These are phyloP conservation scores for Albatrellus ellisii DNA, from an alignment of 768 basidiomycete species.

Conservation along the genomic window DNA sequence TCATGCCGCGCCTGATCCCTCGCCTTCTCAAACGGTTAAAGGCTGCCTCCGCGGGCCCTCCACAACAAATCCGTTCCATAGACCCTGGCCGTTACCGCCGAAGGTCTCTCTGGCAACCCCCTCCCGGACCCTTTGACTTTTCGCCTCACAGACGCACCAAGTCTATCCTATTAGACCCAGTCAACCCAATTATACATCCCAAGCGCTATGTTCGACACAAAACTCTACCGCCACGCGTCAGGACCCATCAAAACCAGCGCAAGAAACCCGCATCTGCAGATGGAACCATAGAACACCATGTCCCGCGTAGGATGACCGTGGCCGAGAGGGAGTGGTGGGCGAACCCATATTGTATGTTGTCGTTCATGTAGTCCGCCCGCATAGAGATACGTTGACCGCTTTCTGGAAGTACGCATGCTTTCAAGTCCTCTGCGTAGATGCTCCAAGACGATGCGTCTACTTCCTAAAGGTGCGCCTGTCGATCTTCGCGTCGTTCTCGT, in stretches of 20 bases:
- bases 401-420: slow-evolving; percentile 60
- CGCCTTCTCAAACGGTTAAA: slow-evolving; percentile 38
- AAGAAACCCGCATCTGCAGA: slow-evolving; percentile 7
- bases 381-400: neutral
- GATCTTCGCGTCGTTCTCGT: neutral
- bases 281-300: slow-evolving; percentile 7
- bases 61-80: slow-evolving; percentile 5
- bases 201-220: slow-evolving; percentile 43
- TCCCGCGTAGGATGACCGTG: slow-evolving; percentile 42
- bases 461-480: slow-evolving; percentile 41
- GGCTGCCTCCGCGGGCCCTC: slow-evolving; percentile 14
- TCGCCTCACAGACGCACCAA: slow-evolving; percentile 28
- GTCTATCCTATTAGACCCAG: slow-evolving; percentile 48
- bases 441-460: slow-evolving; percentile 29
- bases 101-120: slow-evolving; percentile 4
- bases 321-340: slow-evolving; percentile 58
- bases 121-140: slow-evolving; percentile 21
- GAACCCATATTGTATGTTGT: slow-evolving; percentile 56
- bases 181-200: slow-evolving; percentile 42
- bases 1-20: slow-evolving; percentile 61
- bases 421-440: slow-evolving; percentile 50
- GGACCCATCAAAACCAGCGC: slow-evolving; percentile 19
- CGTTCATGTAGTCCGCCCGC: neutral
- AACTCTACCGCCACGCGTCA: slow-evolving; percentile 35
- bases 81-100: slow-evolving; percentile 5